Percentiles rank a stretch among this genome's conserved stretches.
phyloP scores from a whole-genome alignment of 1,284 basidiomycete genomes.

The Inonotus obliquus region DNA sequence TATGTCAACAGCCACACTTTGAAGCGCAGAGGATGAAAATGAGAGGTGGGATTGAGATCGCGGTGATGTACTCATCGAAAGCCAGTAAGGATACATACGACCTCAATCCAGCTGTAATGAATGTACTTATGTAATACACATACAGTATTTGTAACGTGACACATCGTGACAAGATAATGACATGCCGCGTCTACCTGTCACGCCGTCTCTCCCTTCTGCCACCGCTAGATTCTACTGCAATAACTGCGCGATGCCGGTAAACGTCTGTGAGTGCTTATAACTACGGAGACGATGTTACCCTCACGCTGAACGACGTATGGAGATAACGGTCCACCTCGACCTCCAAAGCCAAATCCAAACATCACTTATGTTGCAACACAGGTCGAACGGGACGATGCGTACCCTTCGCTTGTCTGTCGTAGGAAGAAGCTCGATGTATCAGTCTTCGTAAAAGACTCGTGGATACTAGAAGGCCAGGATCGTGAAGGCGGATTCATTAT shows the following conservation, averaged over 20 bases:
- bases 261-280: not conserved
- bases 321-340: not conserved
- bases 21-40: no score
- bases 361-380: not conserved
- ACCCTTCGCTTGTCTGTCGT: not conserved
- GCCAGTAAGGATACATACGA: no score
- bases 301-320: not conserved
- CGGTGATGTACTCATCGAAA: no score
- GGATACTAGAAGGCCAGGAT: conserved; percentile 7
- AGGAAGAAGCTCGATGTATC: not conserved
- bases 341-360: not conserved
- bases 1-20: no score
- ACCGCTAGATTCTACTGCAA: not conserved
- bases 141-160: not conserved
- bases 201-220: not conserved
- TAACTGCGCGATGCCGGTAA: not conserved
- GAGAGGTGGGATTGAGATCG: no score
- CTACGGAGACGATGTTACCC: not conserved
- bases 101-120: no score
- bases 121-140: no score
- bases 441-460: not conserved
- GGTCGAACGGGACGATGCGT: not conserved
- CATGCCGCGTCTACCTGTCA: not conserved
- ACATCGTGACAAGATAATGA: not conserved
- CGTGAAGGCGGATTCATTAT: not conserved